A percentile compares a stretch with the other conserved stretches of the same genome.
Conservation (phyloP, 345 rosid species). For the Abelmoschus esculentus region DNA sequence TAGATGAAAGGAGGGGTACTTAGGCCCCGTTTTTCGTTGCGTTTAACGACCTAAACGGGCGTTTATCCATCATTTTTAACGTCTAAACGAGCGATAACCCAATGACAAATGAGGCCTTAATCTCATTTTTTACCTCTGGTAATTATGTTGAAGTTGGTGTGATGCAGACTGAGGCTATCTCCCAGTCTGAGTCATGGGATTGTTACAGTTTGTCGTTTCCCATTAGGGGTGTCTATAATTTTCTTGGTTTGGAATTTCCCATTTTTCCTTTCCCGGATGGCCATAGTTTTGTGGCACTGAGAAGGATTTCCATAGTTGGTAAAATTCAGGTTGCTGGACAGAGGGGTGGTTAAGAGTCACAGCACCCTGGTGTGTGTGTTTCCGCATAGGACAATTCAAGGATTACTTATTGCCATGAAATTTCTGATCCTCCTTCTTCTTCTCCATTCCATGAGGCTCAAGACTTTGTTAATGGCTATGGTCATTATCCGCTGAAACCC, state of each 20-base stretch:
- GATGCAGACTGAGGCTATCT: not conserved
- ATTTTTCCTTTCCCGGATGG: not conserved
- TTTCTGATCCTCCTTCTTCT: not conserved
- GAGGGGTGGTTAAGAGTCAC: conserved; percentile 18
- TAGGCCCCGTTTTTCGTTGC: no score
- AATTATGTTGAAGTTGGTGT: no score
- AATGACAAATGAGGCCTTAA: no score
- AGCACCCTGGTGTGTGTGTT: conserved; percentile 16
- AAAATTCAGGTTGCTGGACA: conserved; percentile 18
- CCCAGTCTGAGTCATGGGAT: conserved; percentile 13
- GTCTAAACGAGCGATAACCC: no score
- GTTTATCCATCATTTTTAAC: no score
- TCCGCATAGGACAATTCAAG: conserved; percentile 15
- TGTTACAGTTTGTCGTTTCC: conserved; percentile 36
- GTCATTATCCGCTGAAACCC: no score
- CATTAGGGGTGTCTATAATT: conserved; percentile 6
- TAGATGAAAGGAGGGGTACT: no score
- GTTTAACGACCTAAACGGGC: no score
- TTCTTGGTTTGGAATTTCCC: not conserved
- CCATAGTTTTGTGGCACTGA: not conserved
- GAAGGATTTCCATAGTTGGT: not conserved
- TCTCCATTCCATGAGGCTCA: no score
- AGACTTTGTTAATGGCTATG: no score
- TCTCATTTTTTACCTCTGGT: no score
- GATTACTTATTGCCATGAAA: not conserved